phyloP scores from a whole-genome alignment of 2,329 filamentous ascomycete species.

The Orbilia quercus region DNA sequence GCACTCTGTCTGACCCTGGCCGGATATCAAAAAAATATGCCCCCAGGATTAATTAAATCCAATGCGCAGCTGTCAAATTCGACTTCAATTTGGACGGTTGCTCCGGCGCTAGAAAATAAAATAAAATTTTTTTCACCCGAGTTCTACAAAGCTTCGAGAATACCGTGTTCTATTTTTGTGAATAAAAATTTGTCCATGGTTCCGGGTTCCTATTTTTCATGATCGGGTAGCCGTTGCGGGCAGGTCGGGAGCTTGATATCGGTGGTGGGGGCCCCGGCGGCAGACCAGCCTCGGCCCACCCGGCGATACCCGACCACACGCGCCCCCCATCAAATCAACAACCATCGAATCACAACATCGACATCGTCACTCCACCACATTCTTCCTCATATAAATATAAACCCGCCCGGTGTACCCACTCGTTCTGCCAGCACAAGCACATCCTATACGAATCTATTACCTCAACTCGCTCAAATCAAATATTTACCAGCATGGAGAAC shows the following conservation, averaged over 20 bases:
- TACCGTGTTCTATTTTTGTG: constrained; percentile 30
- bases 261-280: no score
- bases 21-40: constrained; percentile 14
- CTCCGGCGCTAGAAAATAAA: constrained; percentile 52
- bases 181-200: constrained; percentile 42
- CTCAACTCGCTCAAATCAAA: neutral
- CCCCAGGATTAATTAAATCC: no score
- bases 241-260: constrained; percentile 26
- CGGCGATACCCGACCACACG: constrained; percentile 44
- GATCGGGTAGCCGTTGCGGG: constrained; percentile 31
- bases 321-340: no score
- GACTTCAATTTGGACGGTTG: constrained; percentile 13
- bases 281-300: constrained; percentile 37
- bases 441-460: neutral
- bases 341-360: neutral
- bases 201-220: constrained; percentile 36
- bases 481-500: constrained; percentile 39
- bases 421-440: neutral
- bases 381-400: constrained; percentile 44
- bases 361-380: constrained; percentile 30
- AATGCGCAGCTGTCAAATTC: constrained; percentile 34
- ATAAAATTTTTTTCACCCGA: constrained; percentile 22
- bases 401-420: constrained; percentile 15
- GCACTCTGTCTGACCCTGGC: no score
- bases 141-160: constrained; percentile 9